These are phyloP conservation scores for Phytophthora sp. DNA, from an alignment of 352 stramenopile species.

Conservation along the genomic window DNA sequence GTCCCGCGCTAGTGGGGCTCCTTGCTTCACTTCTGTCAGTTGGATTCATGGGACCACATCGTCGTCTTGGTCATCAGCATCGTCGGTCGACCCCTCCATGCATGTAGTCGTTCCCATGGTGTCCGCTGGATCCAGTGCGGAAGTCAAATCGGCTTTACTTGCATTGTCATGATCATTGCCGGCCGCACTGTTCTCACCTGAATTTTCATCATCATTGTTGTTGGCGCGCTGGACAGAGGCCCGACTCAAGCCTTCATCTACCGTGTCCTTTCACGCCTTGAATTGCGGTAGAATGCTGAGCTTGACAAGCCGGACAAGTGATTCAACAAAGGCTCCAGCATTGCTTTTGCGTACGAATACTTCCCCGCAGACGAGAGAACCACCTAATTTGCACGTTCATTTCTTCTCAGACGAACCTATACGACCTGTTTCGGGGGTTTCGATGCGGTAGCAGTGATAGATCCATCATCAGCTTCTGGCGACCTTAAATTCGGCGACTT, in stretches of 20 bases:
- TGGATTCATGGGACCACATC: background rate
- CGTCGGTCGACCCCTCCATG: background rate
- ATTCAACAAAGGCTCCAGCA: slow-evolving; percentile 12
- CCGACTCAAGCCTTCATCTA: background rate
- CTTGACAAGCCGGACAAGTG: slow-evolving; percentile 14
- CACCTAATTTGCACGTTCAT: slow-evolving; percentile 10
- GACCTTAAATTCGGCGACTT: slow-evolving; percentile 19
- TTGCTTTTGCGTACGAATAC: slow-evolving; percentile 17
- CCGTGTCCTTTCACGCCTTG: slow-evolving; percentile 6
- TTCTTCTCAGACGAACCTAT: slow-evolving; percentile 9
- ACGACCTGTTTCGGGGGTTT: slow-evolving; percentile 6
- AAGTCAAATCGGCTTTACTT: background rate
- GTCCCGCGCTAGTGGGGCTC: background rate
- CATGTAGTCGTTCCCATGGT: background rate
- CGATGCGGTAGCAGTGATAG: too few species aligned
- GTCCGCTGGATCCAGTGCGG: too few species aligned
- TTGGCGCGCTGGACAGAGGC: too few species aligned
- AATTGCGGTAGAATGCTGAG: slow-evolving; percentile 22
- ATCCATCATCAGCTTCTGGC: background rate
- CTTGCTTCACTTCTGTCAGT: background rate
- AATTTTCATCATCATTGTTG: too few species aligned
- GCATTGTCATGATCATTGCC: too few species aligned
- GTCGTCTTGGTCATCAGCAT: background rate
- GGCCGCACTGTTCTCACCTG: too few species aligned
- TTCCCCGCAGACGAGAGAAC: slow-evolving; percentile 13